These are phyloP conservation scores for Ogataea paraovalis DNA, from an alignment of 805 yeast species.

Conservation along the genomic window DNA sequence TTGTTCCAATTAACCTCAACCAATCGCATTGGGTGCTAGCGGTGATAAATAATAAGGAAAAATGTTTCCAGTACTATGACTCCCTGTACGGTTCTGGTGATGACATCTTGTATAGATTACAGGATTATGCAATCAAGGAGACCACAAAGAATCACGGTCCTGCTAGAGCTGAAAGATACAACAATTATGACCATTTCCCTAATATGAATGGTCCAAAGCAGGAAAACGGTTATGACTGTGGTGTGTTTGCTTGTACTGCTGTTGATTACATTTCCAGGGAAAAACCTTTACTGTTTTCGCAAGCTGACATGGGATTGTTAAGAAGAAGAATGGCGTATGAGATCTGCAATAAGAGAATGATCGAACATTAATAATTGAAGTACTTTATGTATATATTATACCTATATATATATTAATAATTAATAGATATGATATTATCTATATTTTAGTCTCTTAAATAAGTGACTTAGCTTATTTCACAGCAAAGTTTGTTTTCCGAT, in stretches of 20 bases:
- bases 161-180: conserved; percentile 26
- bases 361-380: conserved; percentile 9
- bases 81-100: conserved; percentile 56
- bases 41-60: conserved; percentile 58
- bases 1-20: conserved; percentile 82
- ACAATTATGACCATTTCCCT: conserved; percentile 22
- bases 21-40: conserved; percentile 92
- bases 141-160: conserved; percentile 47
- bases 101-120: conserved; percentile 43
- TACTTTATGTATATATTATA: neutral
- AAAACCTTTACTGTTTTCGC: conserved; percentile 49
- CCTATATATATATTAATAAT: too few relatives aligned
- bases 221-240: conserved; percentile 89
- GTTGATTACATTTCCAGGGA: conserved; percentile 58
- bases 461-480: too few relatives aligned
- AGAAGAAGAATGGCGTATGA: conserved; percentile 69
- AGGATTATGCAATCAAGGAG: conserved; percentile 65
- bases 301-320: conserved; percentile 63
- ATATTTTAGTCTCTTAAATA: too few relatives aligned
- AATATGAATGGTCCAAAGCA: conserved; percentile 66
- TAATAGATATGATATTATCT: too few relatives aligned
- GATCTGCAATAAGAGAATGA: conserved; percentile 28
- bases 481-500: too few relatives aligned
- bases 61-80: conserved; percentile 69
- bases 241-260: conserved; percentile 84